Conservation (phyloP, 1,284 basidiomycete genomes). For the Phlebopus sp. region DNA sequence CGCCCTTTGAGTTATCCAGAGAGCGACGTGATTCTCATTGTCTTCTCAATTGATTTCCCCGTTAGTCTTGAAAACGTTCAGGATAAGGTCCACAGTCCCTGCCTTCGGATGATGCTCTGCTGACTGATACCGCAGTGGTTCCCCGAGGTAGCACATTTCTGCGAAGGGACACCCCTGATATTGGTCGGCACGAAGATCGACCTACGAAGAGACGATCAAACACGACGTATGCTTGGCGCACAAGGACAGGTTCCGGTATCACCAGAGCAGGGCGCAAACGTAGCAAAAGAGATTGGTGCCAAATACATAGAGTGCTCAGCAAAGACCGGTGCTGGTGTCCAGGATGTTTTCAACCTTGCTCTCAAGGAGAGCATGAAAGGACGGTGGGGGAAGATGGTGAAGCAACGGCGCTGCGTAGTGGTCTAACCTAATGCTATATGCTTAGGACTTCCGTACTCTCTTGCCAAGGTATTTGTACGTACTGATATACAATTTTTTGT, state of each 20-base stretch:
- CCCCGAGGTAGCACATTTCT: slow-evolving; percentile 97
- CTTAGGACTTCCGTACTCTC: slow-evolving; percentile 8
- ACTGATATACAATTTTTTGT: slow-evolving; percentile 25
- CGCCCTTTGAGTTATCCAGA: slow-evolving; percentile 95
- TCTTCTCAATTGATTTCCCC: slow-evolving; percentile 97
- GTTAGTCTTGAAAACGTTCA: slow-evolving; percentile 91
- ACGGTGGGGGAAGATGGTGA: slow-evolving; percentile 70
- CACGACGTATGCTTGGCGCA: slow-evolving; percentile 87
- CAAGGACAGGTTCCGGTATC: slow-evolving; percentile 88
- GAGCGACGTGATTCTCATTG: slow-evolving; percentile 94
- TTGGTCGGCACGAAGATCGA: slow-evolving; percentile 95
- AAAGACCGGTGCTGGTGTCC: slow-evolving; percentile 85
- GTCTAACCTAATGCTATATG: slow-evolving; percentile 41
- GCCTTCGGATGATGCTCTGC: background rate
- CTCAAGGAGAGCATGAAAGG: slow-evolving; percentile 84
- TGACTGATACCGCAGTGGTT: slow-evolving; percentile 70
- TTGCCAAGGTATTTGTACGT: slow-evolving; percentile 31
- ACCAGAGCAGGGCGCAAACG: slow-evolving; percentile 71
- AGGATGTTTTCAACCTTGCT: slow-evolving; percentile 91
- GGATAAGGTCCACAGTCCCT: slow-evolving; percentile 67
- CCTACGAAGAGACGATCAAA: slow-evolving; percentile 83
- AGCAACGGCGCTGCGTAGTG: slow-evolving; percentile 75
- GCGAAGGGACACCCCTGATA: slow-evolving; percentile 89
- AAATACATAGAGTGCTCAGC: slow-evolving; percentile 95
- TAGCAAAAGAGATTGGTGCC: slow-evolving; percentile 93